Conservation (phyloP, 2,329 filamentous ascomycete genomes). For the Pseudogymnoascus verrucosus region DNA sequence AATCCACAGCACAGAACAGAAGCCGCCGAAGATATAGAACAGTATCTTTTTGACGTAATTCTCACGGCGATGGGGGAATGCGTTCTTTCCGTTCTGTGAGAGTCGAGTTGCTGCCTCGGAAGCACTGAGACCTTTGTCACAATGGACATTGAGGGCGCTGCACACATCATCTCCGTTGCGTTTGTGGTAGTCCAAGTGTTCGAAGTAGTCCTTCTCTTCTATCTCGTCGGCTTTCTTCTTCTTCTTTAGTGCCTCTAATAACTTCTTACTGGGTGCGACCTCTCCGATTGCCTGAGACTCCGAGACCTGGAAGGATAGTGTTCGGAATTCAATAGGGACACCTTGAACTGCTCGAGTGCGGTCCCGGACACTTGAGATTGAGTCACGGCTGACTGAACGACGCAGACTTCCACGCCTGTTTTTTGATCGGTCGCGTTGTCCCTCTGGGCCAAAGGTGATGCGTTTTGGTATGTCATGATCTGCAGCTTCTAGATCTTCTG, state of each 20-base stretch:
- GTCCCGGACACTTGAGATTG: slow-evolving; percentile 16
- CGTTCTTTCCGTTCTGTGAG: slow-evolving; percentile 35
- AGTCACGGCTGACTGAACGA: slow-evolving; percentile 20
- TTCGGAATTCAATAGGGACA: slow-evolving; percentile 33
- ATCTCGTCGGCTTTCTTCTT: slow-evolving; percentile 23
- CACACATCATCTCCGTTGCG: slow-evolving; percentile 30
- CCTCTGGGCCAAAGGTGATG: slow-evolving; percentile 8
- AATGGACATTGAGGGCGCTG: slow-evolving; percentile 33
- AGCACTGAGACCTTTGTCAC: slow-evolving; percentile 30
- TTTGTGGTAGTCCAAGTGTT: slow-evolving; percentile 33
- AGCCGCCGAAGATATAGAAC: slow-evolving; percentile 39
- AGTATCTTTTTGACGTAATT: slow-evolving; percentile 37
- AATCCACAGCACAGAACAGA: slow-evolving; percentile 40
- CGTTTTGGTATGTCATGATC: background rate
- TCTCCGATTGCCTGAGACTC: slow-evolving; percentile 26
- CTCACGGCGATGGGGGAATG: slow-evolving; percentile 34
- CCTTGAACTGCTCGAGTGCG: slow-evolving; percentile 24
- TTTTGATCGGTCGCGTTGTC: background rate
- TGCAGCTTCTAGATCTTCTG: slow-evolving; percentile 5
- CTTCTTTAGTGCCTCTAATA: slow-evolving; percentile 22
- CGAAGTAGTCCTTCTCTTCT: slow-evolving; percentile 37
- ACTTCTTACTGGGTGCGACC: background rate
- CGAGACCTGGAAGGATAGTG: slow-evolving; percentile 32
- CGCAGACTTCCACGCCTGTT: background rate
- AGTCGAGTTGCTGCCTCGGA: slow-evolving; percentile 29